These are phyloP conservation scores for Saturnispora silvae DNA, from an alignment of 805 yeast genomes.

Conservation along the genomic window DNA sequence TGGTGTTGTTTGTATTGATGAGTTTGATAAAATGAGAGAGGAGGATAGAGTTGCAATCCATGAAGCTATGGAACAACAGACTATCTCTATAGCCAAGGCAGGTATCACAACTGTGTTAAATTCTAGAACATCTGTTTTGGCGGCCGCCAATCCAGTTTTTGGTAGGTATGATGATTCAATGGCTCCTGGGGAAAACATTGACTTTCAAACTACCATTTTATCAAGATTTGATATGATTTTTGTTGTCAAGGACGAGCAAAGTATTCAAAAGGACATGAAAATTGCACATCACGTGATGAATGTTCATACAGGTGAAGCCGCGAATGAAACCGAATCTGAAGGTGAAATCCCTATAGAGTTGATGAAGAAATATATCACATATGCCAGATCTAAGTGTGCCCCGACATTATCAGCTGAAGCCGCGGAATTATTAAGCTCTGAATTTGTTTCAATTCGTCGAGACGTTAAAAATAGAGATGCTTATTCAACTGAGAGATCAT, in stretches of 20 bases:
- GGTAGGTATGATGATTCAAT: constrained; percentile 95
- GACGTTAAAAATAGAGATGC: constrained; percentile 73
- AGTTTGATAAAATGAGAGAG: constrained; percentile 98
- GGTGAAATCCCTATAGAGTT: constrained; percentile 84
- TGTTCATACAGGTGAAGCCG: constrained; percentile 73
- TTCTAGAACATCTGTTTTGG: constrained; percentile 91
- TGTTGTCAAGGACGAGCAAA: constrained; percentile 92
- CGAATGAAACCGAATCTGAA: constrained; percentile 32
- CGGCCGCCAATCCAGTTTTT: constrained; percentile 96
- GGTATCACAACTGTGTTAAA: constrained; percentile 96
- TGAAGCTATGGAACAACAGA: constrained; percentile 99
- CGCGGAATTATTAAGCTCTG: constrained; percentile 79
- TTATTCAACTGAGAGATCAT: constrained; percentile 76
- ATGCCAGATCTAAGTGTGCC: constrained; percentile 83
- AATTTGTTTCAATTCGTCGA: constrained; percentile 83
- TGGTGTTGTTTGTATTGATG: constrained; percentile 98
- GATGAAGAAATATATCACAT: constrained; percentile 87
- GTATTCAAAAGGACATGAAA: constrained; percentile 70
- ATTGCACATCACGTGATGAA: constrained; percentile 94
- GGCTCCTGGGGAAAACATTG: constrained; percentile 96
- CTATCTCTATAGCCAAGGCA: constrained; percentile 97
- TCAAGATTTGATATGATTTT: constrained; percentile 98
- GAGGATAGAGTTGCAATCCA: constrained; percentile 98
- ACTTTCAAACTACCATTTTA: constrained; percentile 91
- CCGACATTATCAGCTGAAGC: constrained; percentile 87